Base-by-base conservation (phyloP, 345 rosid genomes). In the Physaria fendleri region DNA sequence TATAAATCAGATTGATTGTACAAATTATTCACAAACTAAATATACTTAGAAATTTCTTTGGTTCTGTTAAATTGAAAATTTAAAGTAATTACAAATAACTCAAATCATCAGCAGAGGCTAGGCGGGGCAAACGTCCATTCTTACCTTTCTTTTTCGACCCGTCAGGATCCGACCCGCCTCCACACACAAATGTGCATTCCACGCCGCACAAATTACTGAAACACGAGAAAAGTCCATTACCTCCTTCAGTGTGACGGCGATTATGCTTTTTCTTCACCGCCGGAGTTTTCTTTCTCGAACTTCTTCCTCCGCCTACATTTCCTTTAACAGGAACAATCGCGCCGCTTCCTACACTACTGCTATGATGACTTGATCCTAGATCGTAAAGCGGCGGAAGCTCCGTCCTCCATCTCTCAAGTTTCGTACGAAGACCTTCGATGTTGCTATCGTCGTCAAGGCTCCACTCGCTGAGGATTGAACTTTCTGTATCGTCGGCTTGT, bases 361-460 rank as follows among this genome's bases (percentile, higher is more conserved):
- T 68, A 4, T 58, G 49, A 1, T 56, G 74, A 42, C 81, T 81
- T 2, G 85, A 59, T 14, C 83, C 77, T 0, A 65, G 42, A 65
- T 85, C 90, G 23, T 81, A 85, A 3, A 77, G 47, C n/a, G 88
- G 80, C 1, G 95, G 94, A 2, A 85, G 62, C 72, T 92, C 98
- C 13, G 84, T 68, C 29, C 85, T 61, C 99, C 97, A 92, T 25
- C 95, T 60, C 35, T 83, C 95, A 7, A 93, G 70, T 49, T 93
- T 93, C 3, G 99, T 81, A 4, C 82, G 80, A 0, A 89, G 74
- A 9, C 97, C 95, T 66, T 92, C 97, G 3, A 81, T 78, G 57
- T 85, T 81, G 15, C 82, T 65, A 8, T 76, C 62, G 5, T 73
- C 86, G 15, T 78, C 88, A 53, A 72, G 25, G 45, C 86, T 79